Conservation (phyloP, 2,329 filamentous ascomycete genomes). For the Thyridium curvatum region DNA sequence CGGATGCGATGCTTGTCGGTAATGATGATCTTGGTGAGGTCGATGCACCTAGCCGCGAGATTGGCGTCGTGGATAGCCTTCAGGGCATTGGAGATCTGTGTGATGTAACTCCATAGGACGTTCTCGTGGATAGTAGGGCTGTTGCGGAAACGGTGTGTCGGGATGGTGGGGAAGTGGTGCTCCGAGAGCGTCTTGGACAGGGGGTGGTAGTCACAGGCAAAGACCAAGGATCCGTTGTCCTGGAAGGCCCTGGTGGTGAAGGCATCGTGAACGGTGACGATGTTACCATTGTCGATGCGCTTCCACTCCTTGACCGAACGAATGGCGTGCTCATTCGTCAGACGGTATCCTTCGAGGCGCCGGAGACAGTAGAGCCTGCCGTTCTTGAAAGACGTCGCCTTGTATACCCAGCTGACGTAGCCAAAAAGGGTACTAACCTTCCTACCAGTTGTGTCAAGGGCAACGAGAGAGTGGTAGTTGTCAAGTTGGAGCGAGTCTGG, state of each 20-base stretch:
- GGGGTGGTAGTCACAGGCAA: slow-evolving; percentile 91
- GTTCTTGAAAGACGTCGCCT: slow-evolving; percentile 82
- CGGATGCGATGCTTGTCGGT: slow-evolving; percentile 88
- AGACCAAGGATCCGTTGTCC: slow-evolving; percentile 79
- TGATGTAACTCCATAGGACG: slow-evolving; percentile 84
- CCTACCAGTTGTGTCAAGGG: slow-evolving; percentile 74
- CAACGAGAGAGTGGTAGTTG: slow-evolving; percentile 87
- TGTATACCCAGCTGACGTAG: slow-evolving; percentile 91
- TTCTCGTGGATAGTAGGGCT: slow-evolving; percentile 58
- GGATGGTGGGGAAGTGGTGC: slow-evolving; percentile 56
- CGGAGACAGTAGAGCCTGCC: slow-evolving; percentile 84
- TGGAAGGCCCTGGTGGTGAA: slow-evolving; percentile 92
- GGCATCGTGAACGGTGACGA: slow-evolving; percentile 83
- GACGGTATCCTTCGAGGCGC: slow-evolving; percentile 79
- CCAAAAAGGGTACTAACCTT: slow-evolving; percentile 77
- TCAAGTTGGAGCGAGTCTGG: slow-evolving; percentile 57
- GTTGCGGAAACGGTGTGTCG: slow-evolving; percentile 18
- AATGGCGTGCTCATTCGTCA: slow-evolving; percentile 87
- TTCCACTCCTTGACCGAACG: slow-evolving; percentile 85
- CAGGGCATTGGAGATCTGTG: slow-evolving; percentile 83
- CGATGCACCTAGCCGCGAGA: slow-evolving; percentile 79
- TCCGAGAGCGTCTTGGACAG: slow-evolving; percentile 85
- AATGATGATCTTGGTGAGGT: slow-evolving; percentile 80
- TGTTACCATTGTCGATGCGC: slow-evolving; percentile 69
- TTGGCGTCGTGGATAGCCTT: slow-evolving; percentile 77